phyloP scores from a whole-genome alignment of 2,329 filamentous ascomycete genomes.

The Dothiorella sarmentorum region DNA sequence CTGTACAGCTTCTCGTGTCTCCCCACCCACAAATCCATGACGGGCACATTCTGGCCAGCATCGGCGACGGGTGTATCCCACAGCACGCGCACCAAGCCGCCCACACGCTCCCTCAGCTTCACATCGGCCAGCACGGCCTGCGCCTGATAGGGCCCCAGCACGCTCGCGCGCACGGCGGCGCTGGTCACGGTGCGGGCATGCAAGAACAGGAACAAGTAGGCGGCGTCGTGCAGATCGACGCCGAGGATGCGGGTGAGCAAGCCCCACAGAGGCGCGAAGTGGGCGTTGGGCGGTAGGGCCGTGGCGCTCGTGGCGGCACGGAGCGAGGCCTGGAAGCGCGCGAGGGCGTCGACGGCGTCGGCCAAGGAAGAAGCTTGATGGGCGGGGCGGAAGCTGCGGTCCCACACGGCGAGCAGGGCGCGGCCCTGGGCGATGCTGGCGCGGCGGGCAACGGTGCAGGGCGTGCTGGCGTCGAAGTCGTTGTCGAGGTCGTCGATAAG shows the following conservation, averaged over 20 bases:
- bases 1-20: slow-evolving; percentile 81
- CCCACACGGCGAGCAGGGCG: slow-evolving; percentile 72
- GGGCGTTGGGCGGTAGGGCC: slow-evolving; percentile 43
- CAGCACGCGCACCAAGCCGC: slow-evolving; percentile 56
- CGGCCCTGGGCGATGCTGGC: slow-evolving; percentile 73
- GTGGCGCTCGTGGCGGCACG: slow-evolving; percentile 25
- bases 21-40: slow-evolving; percentile 79
- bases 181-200: slow-evolving; percentile 74
- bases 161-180: slow-evolving; percentile 71
- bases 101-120: slow-evolving; percentile 57
- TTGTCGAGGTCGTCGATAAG: slow-evolving; percentile 63
- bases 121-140: slow-evolving; percentile 66
- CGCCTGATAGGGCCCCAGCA: slow-evolving; percentile 77
- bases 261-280: slow-evolving; percentile 70
- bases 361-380: slow-evolving; percentile 18
- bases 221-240: slow-evolving; percentile 59
- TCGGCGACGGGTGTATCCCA: slow-evolving; percentile 59
- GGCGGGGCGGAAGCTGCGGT: slow-evolving; percentile 58
- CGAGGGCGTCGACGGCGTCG: slow-evolving; percentile 23
- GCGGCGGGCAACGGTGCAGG: slow-evolving; percentile 74
- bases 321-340: slow-evolving; percentile 29
- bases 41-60: slow-evolving; percentile 71
- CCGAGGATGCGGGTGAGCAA: slow-evolving; percentile 61
- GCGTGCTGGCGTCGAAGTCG: slow-evolving; percentile 68
- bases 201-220: slow-evolving; percentile 71